Percentiles rank a stretch among this genome's conserved stretches.
phyloP scores from a whole-genome alignment of 2,329 filamentous ascomycete genomes.

The Epichloe bromicola region DNA sequence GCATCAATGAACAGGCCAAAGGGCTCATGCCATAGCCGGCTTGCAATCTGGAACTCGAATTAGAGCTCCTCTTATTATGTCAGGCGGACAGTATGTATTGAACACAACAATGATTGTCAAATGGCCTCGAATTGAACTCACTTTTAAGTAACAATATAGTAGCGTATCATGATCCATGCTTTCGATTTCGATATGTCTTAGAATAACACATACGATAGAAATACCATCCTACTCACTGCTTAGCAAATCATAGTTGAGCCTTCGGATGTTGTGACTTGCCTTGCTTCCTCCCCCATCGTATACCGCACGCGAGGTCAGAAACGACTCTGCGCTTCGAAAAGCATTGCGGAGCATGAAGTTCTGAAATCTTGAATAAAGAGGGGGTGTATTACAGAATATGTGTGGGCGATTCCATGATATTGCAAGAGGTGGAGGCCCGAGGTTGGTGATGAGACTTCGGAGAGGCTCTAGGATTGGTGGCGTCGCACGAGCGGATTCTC shows the following conservation, averaged over 20 bases:
- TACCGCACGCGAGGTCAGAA: slow-evolving; percentile 49
- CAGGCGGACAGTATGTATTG: neutral
- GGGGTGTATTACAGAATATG: slow-evolving; percentile 52
- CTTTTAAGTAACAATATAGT: slow-evolving; percentile 56
- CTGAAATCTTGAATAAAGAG: slow-evolving; percentile 54
- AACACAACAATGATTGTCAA: neutral
- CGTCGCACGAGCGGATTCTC: slow-evolving; percentile 36
- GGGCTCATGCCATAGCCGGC: slow-evolving; percentile 55
- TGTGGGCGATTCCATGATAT: slow-evolving; percentile 57
- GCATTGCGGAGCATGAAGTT: slow-evolving; percentile 62
- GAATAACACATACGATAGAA: slow-evolving; percentile 55
- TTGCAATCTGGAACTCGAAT: slow-evolving; percentile 40
- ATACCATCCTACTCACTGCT: slow-evolving; percentile 43
- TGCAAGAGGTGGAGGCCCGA: slow-evolving; percentile 54
- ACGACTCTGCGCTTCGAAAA: slow-evolving; percentile 50
- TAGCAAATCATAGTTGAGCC: neutral
- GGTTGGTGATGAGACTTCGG: slow-evolving; percentile 48
- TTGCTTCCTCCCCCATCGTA: slow-evolving; percentile 65
- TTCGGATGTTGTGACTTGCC: slow-evolving; percentile 18
- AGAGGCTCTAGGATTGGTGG: slow-evolving; percentile 48
- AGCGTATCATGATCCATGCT: slow-evolving; percentile 52
- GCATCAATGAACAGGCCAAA: slow-evolving; percentile 57
- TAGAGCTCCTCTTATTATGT: neutral
- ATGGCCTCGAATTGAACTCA: slow-evolving; percentile 14
- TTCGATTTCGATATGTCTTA: slow-evolving; percentile 54